Conservation (phyloP, 768 basidiomycete genomes). For the Ramaria sp. region DNA sequence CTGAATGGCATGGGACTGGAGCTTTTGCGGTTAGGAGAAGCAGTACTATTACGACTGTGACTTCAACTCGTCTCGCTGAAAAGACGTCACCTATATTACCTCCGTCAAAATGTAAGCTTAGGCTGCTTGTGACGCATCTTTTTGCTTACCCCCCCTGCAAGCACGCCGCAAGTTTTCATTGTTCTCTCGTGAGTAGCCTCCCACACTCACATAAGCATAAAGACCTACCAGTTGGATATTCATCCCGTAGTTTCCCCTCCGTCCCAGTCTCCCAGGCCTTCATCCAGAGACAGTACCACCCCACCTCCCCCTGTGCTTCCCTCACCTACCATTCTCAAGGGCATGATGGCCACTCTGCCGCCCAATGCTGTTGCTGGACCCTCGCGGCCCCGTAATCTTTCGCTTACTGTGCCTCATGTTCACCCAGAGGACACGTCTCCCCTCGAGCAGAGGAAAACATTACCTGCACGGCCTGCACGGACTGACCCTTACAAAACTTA, state of each 20-base stretch:
- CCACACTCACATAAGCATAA: background rate
- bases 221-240: background rate
- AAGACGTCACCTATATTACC: background rate
- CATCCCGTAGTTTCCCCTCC: background rate
- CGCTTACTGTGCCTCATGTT: background rate
- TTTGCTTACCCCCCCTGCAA: background rate
- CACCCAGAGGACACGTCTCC: background rate
- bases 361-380: background rate
- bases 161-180: conserved; percentile 5
- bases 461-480: background rate
- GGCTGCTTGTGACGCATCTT: no score
- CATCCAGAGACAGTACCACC: background rate
- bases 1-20: background rate
- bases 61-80: background rate
- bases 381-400: background rate
- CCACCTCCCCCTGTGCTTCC: background rate
- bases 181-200: background rate
- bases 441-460: background rate
- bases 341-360: background rate
- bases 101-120: no score
- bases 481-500: conserved; percentile 7
- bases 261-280: no score
- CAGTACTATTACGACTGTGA: background rate
- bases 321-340: background rate
- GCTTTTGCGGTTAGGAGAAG: background rate